Percentiles rank a stretch among this genome's conserved stretches.
phyloP scores from a whole-genome alignment of 345 rosid species.

The Melaleuca alternifolia region DNA sequence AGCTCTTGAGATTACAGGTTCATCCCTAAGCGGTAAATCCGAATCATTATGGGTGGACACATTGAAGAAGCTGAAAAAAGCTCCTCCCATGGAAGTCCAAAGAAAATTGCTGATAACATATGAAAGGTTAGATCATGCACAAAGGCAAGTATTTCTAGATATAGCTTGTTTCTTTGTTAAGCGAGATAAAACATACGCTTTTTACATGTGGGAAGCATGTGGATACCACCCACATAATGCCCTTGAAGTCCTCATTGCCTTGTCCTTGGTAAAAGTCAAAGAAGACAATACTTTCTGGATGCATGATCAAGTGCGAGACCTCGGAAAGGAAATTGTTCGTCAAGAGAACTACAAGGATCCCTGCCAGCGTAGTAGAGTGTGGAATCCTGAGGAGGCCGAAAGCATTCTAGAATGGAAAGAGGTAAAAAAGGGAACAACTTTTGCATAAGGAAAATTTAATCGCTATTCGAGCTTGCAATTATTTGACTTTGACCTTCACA shows the following conservation, averaged over 20 bases:
- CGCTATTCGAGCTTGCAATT: not conserved
- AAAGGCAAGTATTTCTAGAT: not conserved
- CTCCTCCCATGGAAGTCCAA: not conserved
- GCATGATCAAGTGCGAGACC: not conserved
- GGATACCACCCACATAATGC: not conserved
- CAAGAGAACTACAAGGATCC: not conserved
- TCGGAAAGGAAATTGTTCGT: not conserved
- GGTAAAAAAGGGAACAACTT: not conserved
- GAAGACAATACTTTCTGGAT: not conserved
- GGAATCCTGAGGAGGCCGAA: not conserved
- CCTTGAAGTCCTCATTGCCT: not conserved
- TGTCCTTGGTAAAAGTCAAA: not conserved
- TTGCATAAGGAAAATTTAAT: not conserved
- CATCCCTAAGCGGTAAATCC: not conserved
- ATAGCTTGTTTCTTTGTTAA: not conserved
- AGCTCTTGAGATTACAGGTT: not conserved
- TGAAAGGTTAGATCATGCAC: not conserved
- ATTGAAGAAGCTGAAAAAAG: not conserved
- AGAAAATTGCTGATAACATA: not conserved
- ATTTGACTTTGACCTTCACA: not conserved
- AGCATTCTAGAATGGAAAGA: not conserved
- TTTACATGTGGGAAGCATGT: not conserved
- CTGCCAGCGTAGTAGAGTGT: not conserved
- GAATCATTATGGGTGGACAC: not conserved
- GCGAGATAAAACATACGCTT: not conserved